Conservation (phyloP, 2,329 filamentous ascomycete species). For the Colletotrichum ledebouriae region DNA sequence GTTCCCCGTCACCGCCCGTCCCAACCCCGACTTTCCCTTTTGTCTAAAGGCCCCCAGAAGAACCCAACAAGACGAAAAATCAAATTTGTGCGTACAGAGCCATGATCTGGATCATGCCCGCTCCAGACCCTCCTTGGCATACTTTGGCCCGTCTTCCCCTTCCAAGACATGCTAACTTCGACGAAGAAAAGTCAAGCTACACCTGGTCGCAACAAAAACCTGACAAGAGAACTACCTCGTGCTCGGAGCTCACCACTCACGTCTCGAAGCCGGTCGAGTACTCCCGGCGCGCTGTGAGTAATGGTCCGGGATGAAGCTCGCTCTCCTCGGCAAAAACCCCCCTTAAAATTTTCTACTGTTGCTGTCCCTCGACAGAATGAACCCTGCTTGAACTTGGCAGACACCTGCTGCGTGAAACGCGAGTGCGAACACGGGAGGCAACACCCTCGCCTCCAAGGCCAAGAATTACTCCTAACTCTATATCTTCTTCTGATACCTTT, state of each 20-base stretch:
- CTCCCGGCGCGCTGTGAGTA: conserved; percentile 17
- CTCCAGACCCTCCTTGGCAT: too few species aligned
- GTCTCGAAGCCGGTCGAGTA: conserved; percentile 22
- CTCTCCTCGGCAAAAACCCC: conserved; percentile 13
- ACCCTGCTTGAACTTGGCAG: too few species aligned
- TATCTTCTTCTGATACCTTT: too few species aligned
- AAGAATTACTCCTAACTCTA: too few species aligned
- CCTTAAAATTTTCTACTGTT: too few species aligned
- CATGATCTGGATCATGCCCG: too few species aligned
- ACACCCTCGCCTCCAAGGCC: too few species aligned
- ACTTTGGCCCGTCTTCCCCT: too few species aligned
- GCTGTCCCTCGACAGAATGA: background rate
- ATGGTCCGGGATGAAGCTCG: conserved; percentile 25
- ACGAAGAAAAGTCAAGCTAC: background rate
- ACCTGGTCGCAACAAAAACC: background rate
- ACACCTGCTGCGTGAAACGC: too few species aligned
- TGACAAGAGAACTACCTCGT: conserved; percentile 2
- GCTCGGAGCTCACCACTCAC: conserved; percentile 27
- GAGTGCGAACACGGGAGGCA: too few species aligned
- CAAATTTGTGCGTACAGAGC: too few species aligned
- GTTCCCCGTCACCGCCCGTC: conserved; percentile 9
- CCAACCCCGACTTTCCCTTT: background rate
- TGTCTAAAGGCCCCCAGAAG: background rate
- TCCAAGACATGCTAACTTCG: too few species aligned
- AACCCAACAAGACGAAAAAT: conserved; percentile 2